phyloP scores from a whole-genome alignment of 306 rosid species.

The cucumber (Cucumis sativus) region DNA sequence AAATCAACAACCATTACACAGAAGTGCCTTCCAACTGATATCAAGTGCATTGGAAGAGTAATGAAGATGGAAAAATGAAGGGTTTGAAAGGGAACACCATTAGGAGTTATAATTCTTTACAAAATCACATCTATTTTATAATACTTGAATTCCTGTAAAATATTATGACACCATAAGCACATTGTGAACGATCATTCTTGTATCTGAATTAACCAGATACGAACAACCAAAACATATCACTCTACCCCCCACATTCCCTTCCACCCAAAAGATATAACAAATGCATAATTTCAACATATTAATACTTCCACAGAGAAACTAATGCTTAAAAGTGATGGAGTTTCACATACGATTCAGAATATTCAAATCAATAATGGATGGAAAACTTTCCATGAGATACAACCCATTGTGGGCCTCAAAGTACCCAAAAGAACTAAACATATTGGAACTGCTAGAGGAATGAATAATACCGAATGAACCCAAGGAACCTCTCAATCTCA shows the following conservation, averaged over 20 bases:
- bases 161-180: background rate
- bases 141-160: background rate
- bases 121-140: background rate
- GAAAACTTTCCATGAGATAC: background rate
- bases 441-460: slow-evolving; percentile 1
- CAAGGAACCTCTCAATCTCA: slow-evolving; percentile 71
- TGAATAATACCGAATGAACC: slow-evolving; percentile 52
- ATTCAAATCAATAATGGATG: background rate
- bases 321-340: background rate
- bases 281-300: background rate
- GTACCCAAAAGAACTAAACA: background rate
- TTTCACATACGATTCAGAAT: background rate
- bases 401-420: background rate
- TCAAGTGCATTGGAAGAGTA: background rate
- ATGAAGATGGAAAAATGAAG: background rate
- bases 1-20: background rate
- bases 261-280: background rate
- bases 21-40: background rate
- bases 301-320: background rate
- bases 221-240: background rate
- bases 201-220: background rate
- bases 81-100: background rate
- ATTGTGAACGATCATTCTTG: background rate
- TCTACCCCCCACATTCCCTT: background rate
- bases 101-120: background rate